phyloP scores from a whole-genome alignment of 2,329 filamentous ascomycete genomes.

The Alternaria burnsii region DNA sequence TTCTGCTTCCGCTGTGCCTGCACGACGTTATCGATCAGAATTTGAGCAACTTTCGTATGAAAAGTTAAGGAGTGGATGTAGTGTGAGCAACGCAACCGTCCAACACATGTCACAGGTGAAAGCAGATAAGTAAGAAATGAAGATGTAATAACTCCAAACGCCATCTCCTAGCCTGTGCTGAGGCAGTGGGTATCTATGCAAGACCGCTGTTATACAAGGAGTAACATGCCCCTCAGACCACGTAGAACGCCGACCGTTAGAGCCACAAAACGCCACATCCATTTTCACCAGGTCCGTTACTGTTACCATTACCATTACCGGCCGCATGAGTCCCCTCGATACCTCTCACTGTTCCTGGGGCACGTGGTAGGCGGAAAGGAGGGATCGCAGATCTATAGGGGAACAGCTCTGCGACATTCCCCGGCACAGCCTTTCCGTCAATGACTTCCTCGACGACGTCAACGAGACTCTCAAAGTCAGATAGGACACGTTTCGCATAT shows the following conservation, averaged over 20 bases:
- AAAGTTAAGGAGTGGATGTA: background rate
- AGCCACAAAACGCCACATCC: conserved; percentile 10
- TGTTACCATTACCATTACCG: background rate
- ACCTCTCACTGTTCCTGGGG: background rate
- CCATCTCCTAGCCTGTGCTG: background rate
- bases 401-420: conserved; percentile 28
- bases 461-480: conserved; percentile 30
- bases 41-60: background rate
- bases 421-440: conserved; percentile 14
- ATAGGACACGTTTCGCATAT: conserved; percentile 32
- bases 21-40: too few species aligned
- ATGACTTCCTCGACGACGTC: conserved; percentile 13
- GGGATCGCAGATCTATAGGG: conserved; percentile 35
- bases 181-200: conserved; percentile 3
- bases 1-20: too few species aligned
- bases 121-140: background rate
- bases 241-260: background rate
- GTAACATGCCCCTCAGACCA: background rate
- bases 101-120: background rate
- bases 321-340: background rate
- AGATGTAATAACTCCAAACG: background rate
- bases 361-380: background rate
- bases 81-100: background rate
- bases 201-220: background rate
- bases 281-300: background rate